Conservation (phyloP, 345 rosid genomes). For the Conringia planisiliqua region DNA sequence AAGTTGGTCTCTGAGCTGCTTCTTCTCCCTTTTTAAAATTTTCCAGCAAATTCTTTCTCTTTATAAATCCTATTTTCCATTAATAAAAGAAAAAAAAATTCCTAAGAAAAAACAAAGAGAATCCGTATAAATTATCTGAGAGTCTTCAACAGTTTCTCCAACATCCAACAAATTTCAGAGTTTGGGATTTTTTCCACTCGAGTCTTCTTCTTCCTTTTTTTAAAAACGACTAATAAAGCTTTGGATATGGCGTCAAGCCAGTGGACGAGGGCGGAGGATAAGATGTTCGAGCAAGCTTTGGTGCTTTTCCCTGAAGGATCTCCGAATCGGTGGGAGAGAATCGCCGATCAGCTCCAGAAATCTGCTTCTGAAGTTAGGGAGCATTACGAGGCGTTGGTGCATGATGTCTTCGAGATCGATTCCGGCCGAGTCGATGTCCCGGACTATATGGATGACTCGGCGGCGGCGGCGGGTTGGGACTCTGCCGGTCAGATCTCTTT, state of each 20-base stretch:
- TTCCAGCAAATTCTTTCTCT: conserved; percentile 11
- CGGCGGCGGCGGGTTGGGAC: neutral
- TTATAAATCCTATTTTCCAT: neutral
- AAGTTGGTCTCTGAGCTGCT: conserved; percentile 39
- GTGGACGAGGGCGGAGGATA: conserved; percentile 71
- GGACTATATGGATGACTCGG: conserved; percentile 44
- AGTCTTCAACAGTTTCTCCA: conserved; percentile 8
- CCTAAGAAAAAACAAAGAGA: conserved; percentile 2
- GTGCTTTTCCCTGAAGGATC: conserved; percentile 50
- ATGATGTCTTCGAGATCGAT: conserved; percentile 66
- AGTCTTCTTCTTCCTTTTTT: neutral
- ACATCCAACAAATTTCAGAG: conserved; percentile 15
- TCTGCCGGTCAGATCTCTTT: conserved; percentile 49
- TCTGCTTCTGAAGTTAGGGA: conserved; percentile 44
- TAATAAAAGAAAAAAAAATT: neutral
- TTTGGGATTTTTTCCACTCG: neutral
- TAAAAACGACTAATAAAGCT: neutral
- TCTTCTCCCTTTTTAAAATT: neutral
- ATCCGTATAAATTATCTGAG: conserved; percentile 16
- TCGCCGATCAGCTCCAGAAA: conserved; percentile 50
- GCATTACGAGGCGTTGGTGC: conserved; percentile 56
- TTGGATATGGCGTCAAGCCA: conserved; percentile 25
- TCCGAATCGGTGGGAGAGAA: conserved; percentile 64
- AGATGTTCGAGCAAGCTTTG: conserved; percentile 64
- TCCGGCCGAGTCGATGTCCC: conserved; percentile 66